Evolutionary conservation across 2,329 filamentous ascomycete genomes (phyloP), one percentile per base, ranked within the genome.

Genomic region (Monilinia laxa): DNA sequence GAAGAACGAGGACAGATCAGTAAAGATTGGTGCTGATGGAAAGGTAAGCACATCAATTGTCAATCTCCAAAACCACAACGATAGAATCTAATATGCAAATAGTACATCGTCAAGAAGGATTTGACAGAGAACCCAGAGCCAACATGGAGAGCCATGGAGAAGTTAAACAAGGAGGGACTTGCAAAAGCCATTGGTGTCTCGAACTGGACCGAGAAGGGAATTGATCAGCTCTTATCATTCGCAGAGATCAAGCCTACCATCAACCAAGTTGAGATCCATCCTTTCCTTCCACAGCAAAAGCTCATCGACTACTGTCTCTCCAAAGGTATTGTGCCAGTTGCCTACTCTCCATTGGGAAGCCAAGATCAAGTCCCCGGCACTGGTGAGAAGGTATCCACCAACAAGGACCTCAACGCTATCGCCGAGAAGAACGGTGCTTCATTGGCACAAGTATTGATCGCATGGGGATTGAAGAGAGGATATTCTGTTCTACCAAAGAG

Each of bases 91-190:
- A 62, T 67, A 40, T 62, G 59, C 14, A 25, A 38, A 55, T 60
- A 82, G 80, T 87, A 87, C 75, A 77, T 87, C 63, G 87, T 87
- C 80, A 85, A 87, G 75, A 82, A 88, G 76, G 82, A 82, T 45
- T 79, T 89, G 68, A 91, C 88, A 28, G 83, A 87, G 74, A 88
- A 90, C 80, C 87, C 84, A 1, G 81, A 85, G 77, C 84, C 84
- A 38, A 74, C 90, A 57, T 96, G 91, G 90, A 88, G 88, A 80
- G 85, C 85, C 76, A 88, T 93, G 84, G 90, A 92, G 81, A 82
- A 81, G 68, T 80, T 91, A 5, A 81, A 90, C 25, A 77, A 78
- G 12, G 82, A 83, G 0, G 87, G 87, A 70, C 87, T 87, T 77
- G 80, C 82, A 47, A 80, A 81, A 68, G 80, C 82, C 62, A 87